Percentiles rank a stretch among this genome's conserved stretches.
phyloP scores from a whole-genome alignment of 495 filamentous ascomycete species.

The Podospora didyma region DNA sequence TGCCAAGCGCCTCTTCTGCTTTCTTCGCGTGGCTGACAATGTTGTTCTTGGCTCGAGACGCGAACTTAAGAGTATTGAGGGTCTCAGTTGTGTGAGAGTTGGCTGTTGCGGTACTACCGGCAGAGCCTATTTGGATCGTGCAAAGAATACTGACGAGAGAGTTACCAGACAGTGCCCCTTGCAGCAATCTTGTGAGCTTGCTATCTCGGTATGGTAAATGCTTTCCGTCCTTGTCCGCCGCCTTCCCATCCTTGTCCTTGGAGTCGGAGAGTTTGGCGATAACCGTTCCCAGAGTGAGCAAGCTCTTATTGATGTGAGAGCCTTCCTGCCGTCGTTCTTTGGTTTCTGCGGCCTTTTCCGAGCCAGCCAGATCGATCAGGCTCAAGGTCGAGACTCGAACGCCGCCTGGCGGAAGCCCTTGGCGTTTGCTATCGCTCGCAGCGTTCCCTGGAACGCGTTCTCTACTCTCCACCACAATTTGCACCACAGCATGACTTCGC shows the following conservation, averaged over 20 bases:
- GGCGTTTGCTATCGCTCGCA: conserved; percentile 62
- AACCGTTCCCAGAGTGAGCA: conserved; percentile 92
- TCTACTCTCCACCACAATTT: conserved; percentile 96
- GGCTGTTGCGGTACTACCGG: conserved; percentile 57
- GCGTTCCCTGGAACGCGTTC: conserved; percentile 65
- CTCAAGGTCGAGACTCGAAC: conserved; percentile 93
- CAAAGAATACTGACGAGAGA: conserved; percentile 96
- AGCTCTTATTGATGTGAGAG: conserved; percentile 96
- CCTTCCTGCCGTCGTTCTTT: conserved; percentile 94
- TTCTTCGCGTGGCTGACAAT: conserved; percentile 96
- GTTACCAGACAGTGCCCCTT: conserved; percentile 88
- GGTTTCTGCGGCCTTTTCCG: conserved; percentile 89
- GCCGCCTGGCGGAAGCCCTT: conserved; percentile 77
- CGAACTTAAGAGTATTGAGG: conserved; percentile 94
- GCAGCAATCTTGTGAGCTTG: conserved; percentile 89
- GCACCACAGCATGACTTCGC: conserved; percentile 94
- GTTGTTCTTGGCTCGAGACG: conserved; percentile 92
- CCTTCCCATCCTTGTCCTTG: conserved; percentile 77
- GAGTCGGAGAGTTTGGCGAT: conserved; percentile 79
- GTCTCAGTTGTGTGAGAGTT: conserved; percentile 79
- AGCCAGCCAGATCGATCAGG: conserved; percentile 93
- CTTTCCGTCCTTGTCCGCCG: conserved; percentile 72
- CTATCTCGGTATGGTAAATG: conserved; percentile 96
- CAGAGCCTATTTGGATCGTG: conserved; percentile 77
- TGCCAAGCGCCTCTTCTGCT: conserved; percentile 80